Conservation (phyloP, 108 stramenopile species). For the Fragilaria radians region DNA sequence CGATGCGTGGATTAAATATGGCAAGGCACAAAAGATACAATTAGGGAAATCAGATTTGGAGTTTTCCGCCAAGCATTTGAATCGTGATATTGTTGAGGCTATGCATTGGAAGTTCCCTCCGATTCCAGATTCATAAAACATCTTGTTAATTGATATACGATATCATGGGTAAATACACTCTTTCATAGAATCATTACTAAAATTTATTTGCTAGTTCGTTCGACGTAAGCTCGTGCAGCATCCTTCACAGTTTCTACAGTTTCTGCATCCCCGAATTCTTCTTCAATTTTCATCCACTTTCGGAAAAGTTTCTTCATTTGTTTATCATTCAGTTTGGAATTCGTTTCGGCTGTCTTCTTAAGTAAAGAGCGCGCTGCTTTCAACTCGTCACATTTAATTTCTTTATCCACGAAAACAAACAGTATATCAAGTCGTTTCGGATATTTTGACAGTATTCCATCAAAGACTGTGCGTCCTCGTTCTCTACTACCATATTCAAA, state of each 20-base stretch:
- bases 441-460: conserved; percentile 77
- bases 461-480: conserved; percentile 87
- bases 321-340: conserved; percentile 77
- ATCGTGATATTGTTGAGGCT: neutral
- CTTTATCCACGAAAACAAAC: conserved; percentile 93
- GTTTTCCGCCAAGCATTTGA: conserved; percentile 2
- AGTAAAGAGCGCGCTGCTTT: conserved; percentile 71
- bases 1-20: conserved; percentile 51
- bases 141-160: too few relatives aligned
- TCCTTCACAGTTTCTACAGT: conserved; percentile 81
- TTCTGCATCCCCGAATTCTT: conserved; percentile 76
- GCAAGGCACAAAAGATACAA: conserved; percentile 5
- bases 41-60: conserved; percentile 4
- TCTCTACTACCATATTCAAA: conserved; percentile 85
- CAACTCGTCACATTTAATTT: conserved; percentile 86
- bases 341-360: conserved; percentile 39
- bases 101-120: neutral
- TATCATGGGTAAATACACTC: too few relatives aligned
- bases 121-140: neutral
- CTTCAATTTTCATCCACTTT: conserved; percentile 92
- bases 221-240: conserved; percentile 87
- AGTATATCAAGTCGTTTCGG: conserved; percentile 91
- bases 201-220: conserved; percentile 13
- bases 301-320: conserved; percentile 97
- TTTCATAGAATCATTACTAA: neutral